Conservation (phyloP, 768 basidiomycete genomes). For the Pholiota conissans region DNA sequence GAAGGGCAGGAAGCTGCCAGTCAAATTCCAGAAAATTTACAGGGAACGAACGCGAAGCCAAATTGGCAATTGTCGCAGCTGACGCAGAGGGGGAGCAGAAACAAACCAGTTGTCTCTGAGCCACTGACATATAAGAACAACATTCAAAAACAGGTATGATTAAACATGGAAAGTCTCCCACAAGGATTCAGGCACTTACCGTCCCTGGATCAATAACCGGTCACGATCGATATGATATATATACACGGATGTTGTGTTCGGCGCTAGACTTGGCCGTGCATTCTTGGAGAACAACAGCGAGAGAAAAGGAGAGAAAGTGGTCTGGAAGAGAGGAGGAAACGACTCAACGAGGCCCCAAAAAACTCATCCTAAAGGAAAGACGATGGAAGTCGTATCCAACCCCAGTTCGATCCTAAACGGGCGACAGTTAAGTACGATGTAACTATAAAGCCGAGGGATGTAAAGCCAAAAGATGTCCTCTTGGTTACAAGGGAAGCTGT, state of each 20-base stretch:
- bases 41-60: conserved; percentile 1
- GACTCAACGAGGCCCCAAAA: background rate
- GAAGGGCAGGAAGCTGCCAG: conserved; percentile 8
- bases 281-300: background rate
- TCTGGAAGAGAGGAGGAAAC: background rate
- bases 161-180: background rate
- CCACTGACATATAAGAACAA: conserved; percentile 9
- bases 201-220: background rate
- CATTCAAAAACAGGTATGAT: conserved; percentile 13
- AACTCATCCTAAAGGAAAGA: background rate
- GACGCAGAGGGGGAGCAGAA: background rate
- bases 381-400: background rate
- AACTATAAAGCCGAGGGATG: background rate
- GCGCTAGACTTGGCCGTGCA: background rate
- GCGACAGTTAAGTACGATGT: background rate
- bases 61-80: background rate
- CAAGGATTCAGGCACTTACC: conserved; percentile 10
- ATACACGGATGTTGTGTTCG: background rate
- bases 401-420: background rate
- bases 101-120: background rate
- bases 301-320: background rate
- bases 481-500: background rate
- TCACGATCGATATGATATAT: background rate
- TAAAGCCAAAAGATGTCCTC: background rate
- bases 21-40: conserved; percentile 3